Conservation (phyloP, 257 asterid species). For the Forsythia suspensa region DNA sequence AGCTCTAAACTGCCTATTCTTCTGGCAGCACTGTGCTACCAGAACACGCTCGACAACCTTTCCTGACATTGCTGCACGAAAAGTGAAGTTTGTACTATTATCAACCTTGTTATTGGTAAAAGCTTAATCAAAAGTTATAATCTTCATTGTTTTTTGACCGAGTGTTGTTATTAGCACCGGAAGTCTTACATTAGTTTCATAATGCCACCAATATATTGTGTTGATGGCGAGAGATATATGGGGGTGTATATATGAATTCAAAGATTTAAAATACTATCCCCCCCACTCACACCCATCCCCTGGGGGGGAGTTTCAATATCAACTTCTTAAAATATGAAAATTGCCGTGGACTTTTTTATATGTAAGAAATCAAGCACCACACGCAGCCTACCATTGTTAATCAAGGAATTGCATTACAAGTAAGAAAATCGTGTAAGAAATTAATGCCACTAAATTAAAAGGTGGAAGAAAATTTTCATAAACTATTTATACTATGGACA, state of each 20-base stretch:
- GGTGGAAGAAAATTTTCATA: background rate
- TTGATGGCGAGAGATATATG: background rate
- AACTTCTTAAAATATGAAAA: constrained; percentile 9
- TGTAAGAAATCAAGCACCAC: background rate
- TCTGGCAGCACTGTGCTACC: constrained; percentile 98
- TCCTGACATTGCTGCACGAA: constrained; percentile 92
- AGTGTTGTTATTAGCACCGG: constrained; percentile 3
- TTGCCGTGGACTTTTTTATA: background rate
- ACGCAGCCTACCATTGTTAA: background rate
- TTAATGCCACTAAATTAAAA: background rate
- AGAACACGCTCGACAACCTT: constrained; percentile 85
- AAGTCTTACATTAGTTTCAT: constrained; percentile 17
- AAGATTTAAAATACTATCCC: background rate
- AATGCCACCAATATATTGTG: background rate
- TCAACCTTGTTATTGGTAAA: constrained; percentile 36
- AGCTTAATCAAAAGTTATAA: constrained; percentile 30
- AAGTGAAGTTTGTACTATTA: constrained; percentile 57
- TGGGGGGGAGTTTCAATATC: background rate
- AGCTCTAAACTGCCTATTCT: constrained; percentile 78
- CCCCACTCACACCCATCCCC: constrained; percentile 8
- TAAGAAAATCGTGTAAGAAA: background rate
- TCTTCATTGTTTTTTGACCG: constrained; percentile 15
- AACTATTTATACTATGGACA: background rate
- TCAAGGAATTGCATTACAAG: background rate
- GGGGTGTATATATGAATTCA: background rate